Evolutionary conservation across 2,329 filamentous ascomycete species (phyloP).

Genomic region (Neofusicoccum umdonicola): DNA sequence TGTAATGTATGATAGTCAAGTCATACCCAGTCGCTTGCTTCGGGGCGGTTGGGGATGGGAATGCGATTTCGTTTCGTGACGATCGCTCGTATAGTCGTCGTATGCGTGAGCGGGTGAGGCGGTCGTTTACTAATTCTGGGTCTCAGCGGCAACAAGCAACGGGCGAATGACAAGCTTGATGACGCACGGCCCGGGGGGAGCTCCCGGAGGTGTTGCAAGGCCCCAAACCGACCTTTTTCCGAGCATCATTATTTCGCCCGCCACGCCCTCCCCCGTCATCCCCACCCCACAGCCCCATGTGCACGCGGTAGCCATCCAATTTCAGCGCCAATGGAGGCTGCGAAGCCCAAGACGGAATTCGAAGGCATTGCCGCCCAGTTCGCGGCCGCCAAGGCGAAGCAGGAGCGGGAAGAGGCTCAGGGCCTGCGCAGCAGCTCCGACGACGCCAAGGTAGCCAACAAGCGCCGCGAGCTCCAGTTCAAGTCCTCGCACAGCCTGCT

Average conservation of each 20-base stretch:
- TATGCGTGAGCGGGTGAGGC: background rate
- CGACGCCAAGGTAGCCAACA: constrained; percentile 35
- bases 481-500: constrained; percentile 53
- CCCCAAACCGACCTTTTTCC: constrained; percentile 4
- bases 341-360: constrained; percentile 31
- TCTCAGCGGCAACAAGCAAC: background rate
- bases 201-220: background rate
- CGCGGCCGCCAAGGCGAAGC: constrained; percentile 33
- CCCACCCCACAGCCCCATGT: constrained; percentile 1
- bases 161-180: background rate
- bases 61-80: constrained; percentile 30
- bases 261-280: background rate
- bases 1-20: constrained; percentile 40
- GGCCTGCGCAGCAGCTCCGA: constrained; percentile 27
- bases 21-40: constrained; percentile 18
- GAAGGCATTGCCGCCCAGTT: constrained; percentile 37
- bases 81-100: constrained; percentile 9
- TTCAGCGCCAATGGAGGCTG: constrained; percentile 34
- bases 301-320: background rate
- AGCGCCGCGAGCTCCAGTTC: constrained; percentile 49
- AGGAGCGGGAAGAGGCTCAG: constrained; percentile 32
- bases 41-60: constrained; percentile 28
- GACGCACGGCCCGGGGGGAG: constrained; percentile 4
- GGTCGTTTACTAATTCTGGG: constrained; percentile 1
- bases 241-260: constrained; percentile 8